Evolutionary conservation across 1,284 basidiomycete genomes (phyloP), one percentile per base, ranked within the genome.

Genomic region (Ganoderma meredithae): DNA sequence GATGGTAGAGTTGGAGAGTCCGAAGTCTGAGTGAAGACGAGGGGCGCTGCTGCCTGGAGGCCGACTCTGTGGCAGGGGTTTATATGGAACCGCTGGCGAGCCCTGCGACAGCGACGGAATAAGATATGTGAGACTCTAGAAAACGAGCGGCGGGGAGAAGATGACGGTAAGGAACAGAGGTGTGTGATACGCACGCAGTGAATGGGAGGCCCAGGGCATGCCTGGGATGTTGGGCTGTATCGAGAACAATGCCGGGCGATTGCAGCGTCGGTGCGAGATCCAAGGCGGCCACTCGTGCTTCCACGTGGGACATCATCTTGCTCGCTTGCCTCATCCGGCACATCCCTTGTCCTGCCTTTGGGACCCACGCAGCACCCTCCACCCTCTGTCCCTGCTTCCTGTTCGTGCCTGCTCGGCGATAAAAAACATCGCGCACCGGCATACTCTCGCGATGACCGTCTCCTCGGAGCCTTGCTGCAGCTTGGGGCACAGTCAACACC

Each of bases 121-220:
- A 76, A 62, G 64, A 63, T 67, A 69, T 49, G 49, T n/a, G 55
- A 67, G 53, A 63, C 67, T 73, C 69, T 69, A 70, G 69, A 66
- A 65, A 63, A 62, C 64, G 72, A 71, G 61, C 19, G 65, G 49
- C 63, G 69, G 70, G 62, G 64, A 62, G 65, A 62, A 69, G 72
- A 74, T 72, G 72, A 70, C 65, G 76, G 72, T 73, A 72, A 77
- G 76, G 77, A 71, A 77, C 74, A 75, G 73, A 72, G 64, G 52
- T 62, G 75, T 68, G 68, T 66, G 64, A 41, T 41, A 41, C 39
- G 22, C 0, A 60, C 58, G 58, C 41, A 22, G 56, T 64, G 55
- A 39, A 63, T 64, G 69, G 44, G 1, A 25, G 22, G 47, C 5
- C 19, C 10, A 9, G 52, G 52, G 17, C 64, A 67, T 69, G 59